These are phyloP conservation scores for Carnegiea gigantea DNA, from an alignment of 179 eudicot species.

Conservation along the genomic window DNA sequence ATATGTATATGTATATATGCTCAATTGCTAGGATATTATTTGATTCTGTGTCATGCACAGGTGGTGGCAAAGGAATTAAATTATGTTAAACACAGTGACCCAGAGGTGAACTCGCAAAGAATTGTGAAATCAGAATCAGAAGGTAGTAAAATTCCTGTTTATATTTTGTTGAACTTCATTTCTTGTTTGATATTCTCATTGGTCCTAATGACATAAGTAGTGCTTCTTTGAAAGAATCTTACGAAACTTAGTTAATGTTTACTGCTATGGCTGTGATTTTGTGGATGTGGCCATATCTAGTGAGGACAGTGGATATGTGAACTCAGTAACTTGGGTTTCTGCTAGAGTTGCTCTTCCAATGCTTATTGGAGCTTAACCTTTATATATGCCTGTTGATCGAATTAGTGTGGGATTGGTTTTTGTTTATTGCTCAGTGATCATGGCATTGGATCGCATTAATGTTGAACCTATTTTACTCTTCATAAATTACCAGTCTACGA, in stretches of 20 bases:
- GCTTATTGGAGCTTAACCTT: no score
- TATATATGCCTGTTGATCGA: no score
- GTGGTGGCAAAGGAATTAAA: constrained; percentile 65
- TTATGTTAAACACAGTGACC: constrained; percentile 44
- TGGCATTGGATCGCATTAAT: no score
- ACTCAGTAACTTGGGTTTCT: no score
- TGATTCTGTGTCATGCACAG: constrained; percentile 34
- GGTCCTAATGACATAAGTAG: no score
- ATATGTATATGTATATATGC: no score
- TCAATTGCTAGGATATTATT: constrained; percentile 5
- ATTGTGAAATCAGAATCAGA: constrained; percentile 27
- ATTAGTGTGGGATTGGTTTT: no score
- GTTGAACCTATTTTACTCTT: no score
- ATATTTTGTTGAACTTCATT: neutral
- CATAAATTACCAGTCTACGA: no score
- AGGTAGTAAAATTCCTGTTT: constrained; percentile 25
- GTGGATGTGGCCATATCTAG: neutral
- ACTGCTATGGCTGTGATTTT: neutral
- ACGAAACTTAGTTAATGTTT: neutral
- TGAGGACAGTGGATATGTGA: neutral
- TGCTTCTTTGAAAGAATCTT: neutral
- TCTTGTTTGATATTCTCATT: neutral
- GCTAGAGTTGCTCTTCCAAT: no score
- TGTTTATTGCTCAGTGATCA: no score
- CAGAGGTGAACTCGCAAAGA: constrained; percentile 22